These are phyloP conservation scores for Diplodia intermedia DNA, from an alignment of 2,329 filamentous ascomycete genomes.

Conservation along the genomic window DNA sequence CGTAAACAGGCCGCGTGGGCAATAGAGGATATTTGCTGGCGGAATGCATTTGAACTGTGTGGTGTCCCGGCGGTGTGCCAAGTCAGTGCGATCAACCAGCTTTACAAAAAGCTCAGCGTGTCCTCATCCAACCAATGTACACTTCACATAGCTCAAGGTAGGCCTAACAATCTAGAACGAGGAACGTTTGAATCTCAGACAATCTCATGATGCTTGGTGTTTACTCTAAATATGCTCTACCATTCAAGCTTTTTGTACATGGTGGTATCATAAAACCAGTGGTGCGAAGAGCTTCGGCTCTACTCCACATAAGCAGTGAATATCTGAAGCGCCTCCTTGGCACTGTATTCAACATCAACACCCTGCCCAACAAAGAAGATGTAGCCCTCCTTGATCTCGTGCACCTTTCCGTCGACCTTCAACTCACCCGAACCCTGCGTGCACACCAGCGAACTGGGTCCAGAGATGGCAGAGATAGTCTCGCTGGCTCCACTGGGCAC, in stretches of 20 bases:
- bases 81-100: too few species aligned
- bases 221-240: background rate
- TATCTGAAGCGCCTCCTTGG: slow-evolving; percentile 53
- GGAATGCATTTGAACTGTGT: too few species aligned
- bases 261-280: background rate
- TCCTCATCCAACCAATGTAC: background rate
- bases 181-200: too few species aligned
- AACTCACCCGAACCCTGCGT: slow-evolving; percentile 78
- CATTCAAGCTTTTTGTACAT: background rate
- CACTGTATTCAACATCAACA: slow-evolving; percentile 55
- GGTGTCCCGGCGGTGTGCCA: too few species aligned
- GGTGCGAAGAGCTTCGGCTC: background rate
- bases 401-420: slow-evolving; percentile 59
- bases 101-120: too few species aligned
- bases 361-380: slow-evolving; percentile 72
- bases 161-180: too few species aligned
- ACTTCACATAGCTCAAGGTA: background rate
- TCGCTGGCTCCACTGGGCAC: slow-evolving; percentile 67
- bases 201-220: background rate
- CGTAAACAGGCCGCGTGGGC: too few species aligned
- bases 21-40: too few species aligned
- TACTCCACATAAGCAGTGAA: slow-evolving; percentile 58
- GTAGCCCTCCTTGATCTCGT: slow-evolving; percentile 65
- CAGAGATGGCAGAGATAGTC: slow-evolving; percentile 65
- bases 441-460: slow-evolving; percentile 92